These are phyloP conservation scores for Aureobasidium lini DNA, from an alignment of 2,329 filamentous ascomycete species.

Conservation along the genomic window DNA sequence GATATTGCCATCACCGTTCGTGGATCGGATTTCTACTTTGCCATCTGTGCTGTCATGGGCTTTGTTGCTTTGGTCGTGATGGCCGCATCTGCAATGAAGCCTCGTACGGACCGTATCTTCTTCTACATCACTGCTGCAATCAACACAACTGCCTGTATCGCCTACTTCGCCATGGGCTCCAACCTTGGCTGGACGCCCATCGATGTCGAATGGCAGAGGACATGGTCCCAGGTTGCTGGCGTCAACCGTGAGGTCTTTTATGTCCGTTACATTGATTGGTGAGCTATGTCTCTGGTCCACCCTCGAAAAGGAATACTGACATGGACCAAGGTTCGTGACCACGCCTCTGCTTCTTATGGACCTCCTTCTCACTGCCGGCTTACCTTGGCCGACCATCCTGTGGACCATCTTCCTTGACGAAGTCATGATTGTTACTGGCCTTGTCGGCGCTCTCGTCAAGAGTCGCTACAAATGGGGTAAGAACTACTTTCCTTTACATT, in stretches of 20 bases:
- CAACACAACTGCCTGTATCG: conserved; percentile 47
- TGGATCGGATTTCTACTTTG: conserved; percentile 56
- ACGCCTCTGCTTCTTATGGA: conserved; percentile 54
- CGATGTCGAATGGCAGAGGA: conserved; percentile 47
- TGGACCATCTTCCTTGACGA: conserved; percentile 52
- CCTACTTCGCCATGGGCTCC: conserved; percentile 56
- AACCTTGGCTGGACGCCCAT: conserved; percentile 55
- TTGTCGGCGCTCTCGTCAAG: conserved; percentile 53
- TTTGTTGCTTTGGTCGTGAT: conserved; percentile 44
- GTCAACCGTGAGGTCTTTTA: conserved; percentile 54
- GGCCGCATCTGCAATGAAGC: conserved; percentile 40
- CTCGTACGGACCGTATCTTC: conserved; percentile 47
- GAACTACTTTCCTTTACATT: conserved; percentile 31
- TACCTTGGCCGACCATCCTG: conserved; percentile 55
- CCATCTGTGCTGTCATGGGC: conserved; percentile 50
- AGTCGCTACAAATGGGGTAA: conserved; percentile 59
- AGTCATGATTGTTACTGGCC: conserved; percentile 55
- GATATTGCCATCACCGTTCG: conserved; percentile 52
- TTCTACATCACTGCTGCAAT: conserved; percentile 52
- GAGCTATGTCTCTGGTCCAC: conserved; percentile 10
- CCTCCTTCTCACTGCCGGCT: conserved; percentile 51
- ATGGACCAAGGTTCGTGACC: conserved; percentile 37
- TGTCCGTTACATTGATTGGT: conserved; percentile 56
- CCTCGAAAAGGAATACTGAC: background rate
- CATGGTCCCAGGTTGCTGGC: conserved; percentile 37